A percentile compares a stretch with the other conserved stretches of the same genome.
phyloP scores from a whole-genome alignment of 2,329 filamentous ascomycete genomes.

The Colletotrichum scovillei region DNA sequence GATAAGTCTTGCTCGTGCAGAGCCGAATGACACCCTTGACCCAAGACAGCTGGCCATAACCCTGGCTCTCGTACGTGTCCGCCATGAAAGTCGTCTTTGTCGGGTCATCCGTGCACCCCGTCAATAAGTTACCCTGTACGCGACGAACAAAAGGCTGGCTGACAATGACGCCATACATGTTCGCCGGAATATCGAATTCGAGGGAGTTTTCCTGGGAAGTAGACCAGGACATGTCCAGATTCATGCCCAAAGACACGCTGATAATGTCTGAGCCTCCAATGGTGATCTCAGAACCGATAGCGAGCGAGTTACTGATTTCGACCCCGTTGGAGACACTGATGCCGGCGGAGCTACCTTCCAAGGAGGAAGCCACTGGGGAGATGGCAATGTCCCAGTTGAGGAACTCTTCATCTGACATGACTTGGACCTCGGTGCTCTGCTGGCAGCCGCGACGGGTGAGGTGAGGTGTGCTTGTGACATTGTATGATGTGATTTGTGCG shows the following conservation, averaged over 20 bases:
- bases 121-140: slow-evolving; percentile 45
- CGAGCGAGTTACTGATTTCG: slow-evolving; percentile 45
- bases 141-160: slow-evolving; percentile 48
- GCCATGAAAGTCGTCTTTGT: slow-evolving; percentile 43
- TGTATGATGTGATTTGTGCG: not conserved
- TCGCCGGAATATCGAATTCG: slow-evolving; percentile 44
- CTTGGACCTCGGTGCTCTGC: slow-evolving; percentile 40
- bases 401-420: slow-evolving; percentile 43
- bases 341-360: slow-evolving; percentile 38
- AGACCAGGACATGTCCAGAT: slow-evolving; percentile 37
- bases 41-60: slow-evolving; percentile 47
- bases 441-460: slow-evolving; percentile 34
- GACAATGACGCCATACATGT: slow-evolving; percentile 51
- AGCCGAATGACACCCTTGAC: slow-evolving; percentile 51
- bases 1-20: slow-evolving; percentile 48
- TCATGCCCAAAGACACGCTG: slow-evolving; percentile 37
- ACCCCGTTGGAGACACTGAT: slow-evolving; percentile 46
- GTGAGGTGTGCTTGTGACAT: not conserved
- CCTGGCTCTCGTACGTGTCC: slow-evolving; percentile 47
- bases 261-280: slow-evolving; percentile 39
- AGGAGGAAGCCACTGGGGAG: slow-evolving; percentile 47
- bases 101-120: slow-evolving; percentile 46
- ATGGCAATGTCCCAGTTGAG: slow-evolving; percentile 52
- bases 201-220: slow-evolving; percentile 47
- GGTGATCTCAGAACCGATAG: slow-evolving; percentile 35